phyloP scores from a whole-genome alignment of 192 early-diverging fungal species.

The Coemansia sp. region DNA sequence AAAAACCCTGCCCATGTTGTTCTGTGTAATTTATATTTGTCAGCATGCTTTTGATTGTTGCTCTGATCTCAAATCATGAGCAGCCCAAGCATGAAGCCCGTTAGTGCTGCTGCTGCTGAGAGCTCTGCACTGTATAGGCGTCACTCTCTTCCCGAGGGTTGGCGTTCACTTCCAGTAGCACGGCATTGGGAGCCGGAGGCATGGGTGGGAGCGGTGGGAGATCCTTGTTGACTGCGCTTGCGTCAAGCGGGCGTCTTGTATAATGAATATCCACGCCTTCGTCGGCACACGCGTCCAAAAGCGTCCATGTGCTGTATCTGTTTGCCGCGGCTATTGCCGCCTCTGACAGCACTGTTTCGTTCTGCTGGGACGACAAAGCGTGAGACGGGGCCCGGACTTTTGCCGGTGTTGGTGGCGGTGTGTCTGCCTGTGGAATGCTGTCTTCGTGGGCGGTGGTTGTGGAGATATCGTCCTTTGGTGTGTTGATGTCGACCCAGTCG shows the following conservation, averaged over 20 bases:
- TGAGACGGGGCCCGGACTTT: not conserved
- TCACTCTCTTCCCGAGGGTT: no score
- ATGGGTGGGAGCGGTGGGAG: not conserved
- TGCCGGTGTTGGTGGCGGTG: constrained; percentile 8
- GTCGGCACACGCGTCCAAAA: not conserved
- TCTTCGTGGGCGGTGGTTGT: not conserved
- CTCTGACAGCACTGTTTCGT: not conserved
- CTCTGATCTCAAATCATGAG: no score
- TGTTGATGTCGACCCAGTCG: constrained; percentile 44
- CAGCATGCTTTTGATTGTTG: no score
- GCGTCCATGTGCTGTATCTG: constrained; percentile 6
- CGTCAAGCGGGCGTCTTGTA: not conserved
- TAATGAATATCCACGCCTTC: not conserved
- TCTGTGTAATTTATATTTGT: no score
- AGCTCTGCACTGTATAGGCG: not conserved
- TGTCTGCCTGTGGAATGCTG: not conserved
- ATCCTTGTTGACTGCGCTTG: not conserved
- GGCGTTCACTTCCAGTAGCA: not conserved
- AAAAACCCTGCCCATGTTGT: no score
- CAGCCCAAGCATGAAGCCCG: no score
- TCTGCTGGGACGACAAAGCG: not conserved
- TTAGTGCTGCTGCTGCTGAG: no score
- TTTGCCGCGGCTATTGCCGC: constrained; percentile 5
- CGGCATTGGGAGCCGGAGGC: not conserved
- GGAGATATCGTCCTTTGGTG: not conserved